A percentile compares a stretch with the other conserved stretches of the same genome.
phyloP scores from a whole-genome alignment of 768 basidiomycete species.

The Butyriboletus loyo region DNA sequence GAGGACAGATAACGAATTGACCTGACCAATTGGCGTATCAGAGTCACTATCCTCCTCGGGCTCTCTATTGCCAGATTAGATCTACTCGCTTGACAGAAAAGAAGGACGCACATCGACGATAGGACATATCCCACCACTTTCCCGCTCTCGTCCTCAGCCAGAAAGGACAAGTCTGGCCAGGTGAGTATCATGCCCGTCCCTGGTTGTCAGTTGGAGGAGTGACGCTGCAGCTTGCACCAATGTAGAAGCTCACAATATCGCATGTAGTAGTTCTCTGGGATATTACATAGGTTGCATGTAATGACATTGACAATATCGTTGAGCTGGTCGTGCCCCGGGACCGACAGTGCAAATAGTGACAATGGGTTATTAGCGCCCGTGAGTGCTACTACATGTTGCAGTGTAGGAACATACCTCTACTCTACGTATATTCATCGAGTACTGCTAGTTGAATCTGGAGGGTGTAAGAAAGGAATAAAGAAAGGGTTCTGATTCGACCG shows the following conservation, averaged over 20 bases:
- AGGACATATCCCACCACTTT: conserved; percentile 55
- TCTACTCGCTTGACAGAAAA: not conserved
- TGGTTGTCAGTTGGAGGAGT: conserved; percentile 19
- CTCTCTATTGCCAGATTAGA: conserved; percentile 21
- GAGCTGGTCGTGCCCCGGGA: conserved; percentile 29
- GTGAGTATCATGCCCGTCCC: conserved; percentile 46
- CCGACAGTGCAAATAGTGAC: not conserved
- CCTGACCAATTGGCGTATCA: conserved; percentile 18
- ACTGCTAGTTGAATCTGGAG: not conserved
- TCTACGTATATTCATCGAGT: conserved; percentile 29
- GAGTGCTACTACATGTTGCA: not conserved
- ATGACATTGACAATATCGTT: conserved; percentile 49
- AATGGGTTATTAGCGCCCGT: not conserved
- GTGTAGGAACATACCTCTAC: conserved; percentile 23
- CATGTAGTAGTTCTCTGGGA: conserved; percentile 50
- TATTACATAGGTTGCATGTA: conserved; percentile 48
- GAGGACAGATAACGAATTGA: conserved; percentile 30
- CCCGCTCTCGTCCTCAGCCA: conserved; percentile 48
- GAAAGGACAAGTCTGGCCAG: conserved; percentile 54
- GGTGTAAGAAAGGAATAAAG: not conserved
- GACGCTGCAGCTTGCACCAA: not conserved
- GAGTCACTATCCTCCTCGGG: conserved; percentile 13
- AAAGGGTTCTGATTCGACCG: not conserved
- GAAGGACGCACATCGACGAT: conserved; percentile 49
- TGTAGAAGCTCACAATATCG: conserved; percentile 24